Evolutionary conservation across 106 monocot species (phyloP).

Genomic region (Dioscorea alata): DNA sequence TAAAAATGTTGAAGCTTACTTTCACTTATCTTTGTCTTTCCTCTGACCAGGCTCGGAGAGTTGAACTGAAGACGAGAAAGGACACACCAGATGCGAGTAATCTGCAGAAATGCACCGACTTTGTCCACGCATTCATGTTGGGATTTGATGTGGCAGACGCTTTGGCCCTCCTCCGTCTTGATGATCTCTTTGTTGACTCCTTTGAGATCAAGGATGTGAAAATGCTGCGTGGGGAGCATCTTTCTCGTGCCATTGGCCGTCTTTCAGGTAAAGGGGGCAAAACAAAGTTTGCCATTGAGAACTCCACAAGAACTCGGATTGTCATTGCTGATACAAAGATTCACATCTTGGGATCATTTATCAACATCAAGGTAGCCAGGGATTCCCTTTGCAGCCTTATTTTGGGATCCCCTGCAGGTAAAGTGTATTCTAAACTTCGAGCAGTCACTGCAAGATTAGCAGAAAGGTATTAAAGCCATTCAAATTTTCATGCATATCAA

Average conservation of each 20-base stretch:
- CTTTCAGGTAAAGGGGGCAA: conserved; percentile 90
- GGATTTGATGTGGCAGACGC: conserved; percentile 82
- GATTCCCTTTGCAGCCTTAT: conserved; percentile 88
- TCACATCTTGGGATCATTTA: conserved; percentile 64
- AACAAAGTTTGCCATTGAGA: conserved; percentile 90
- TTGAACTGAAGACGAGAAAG: conserved; percentile 55
- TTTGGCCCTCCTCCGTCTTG: conserved; percentile 68
- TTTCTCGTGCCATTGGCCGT: conserved; percentile 79
- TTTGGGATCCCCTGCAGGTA: conserved; percentile 82
- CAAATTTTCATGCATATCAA: background rate
- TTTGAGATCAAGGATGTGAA: conserved; percentile 98
- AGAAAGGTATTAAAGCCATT: conserved; percentile 37
- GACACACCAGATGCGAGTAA: conserved; percentile 70
- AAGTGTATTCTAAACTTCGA: conserved; percentile 87
- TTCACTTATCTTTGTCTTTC: too few relatives aligned
- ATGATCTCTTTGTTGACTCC: conserved; percentile 84
- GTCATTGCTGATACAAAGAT: conserved; percentile 87
- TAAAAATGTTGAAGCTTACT: too few relatives aligned
- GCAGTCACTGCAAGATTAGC: conserved; percentile 70
- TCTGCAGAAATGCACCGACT: conserved; percentile 87
- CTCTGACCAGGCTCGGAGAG: conserved; percentile 25
- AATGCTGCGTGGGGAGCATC: conserved; percentile 75
- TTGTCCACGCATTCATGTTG: conserved; percentile 89
- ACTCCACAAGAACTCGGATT: conserved; percentile 74
- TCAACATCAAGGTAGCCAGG: conserved; percentile 58